phyloP scores from a whole-genome alignment of 1,284 basidiomycete genomes.

The Melampsora abietis-canadensis region DNA sequence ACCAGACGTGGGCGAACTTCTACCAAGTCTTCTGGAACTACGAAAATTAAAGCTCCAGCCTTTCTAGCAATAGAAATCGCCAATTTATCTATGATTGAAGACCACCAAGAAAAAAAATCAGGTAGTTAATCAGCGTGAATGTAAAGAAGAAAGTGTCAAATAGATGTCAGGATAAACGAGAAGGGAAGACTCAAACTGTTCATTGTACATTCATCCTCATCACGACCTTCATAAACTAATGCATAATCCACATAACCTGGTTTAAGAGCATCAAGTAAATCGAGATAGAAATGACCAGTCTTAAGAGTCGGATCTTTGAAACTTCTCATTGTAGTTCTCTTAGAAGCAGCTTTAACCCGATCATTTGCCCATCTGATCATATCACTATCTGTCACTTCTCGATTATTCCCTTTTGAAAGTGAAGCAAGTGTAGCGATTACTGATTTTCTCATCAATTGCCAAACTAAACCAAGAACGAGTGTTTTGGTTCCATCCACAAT shows the following conservation, averaged over 20 bases:
- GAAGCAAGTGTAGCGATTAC: constrained; percentile 85
- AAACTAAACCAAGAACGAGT: constrained; percentile 53
- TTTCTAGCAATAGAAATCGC: constrained; percentile 97
- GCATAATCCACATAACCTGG: constrained; percentile 93
- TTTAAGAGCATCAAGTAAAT: constrained; percentile 81
- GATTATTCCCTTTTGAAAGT: constrained; percentile 65
- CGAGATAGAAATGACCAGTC: constrained; percentile 88
- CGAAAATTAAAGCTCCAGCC: constrained; percentile 92
- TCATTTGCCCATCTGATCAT: constrained; percentile 96
- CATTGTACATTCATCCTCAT: constrained; percentile 82
- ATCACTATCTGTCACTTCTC: constrained; percentile 83
- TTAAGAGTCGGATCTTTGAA: constrained; percentile 92
- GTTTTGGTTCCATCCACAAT: constrained; percentile 54
- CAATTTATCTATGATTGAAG: constrained; percentile 66
- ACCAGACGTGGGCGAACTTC: constrained; percentile 46
- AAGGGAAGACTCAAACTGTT: constrained; percentile 57
- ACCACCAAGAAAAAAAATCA: neutral
- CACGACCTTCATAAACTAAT: constrained; percentile 67
- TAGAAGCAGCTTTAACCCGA: constrained; percentile 72
- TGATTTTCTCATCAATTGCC: constrained; percentile 62
- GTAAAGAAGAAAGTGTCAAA: neutral
- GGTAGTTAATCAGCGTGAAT: neutral
- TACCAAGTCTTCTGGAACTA: constrained; percentile 79
- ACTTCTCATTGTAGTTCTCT: constrained; percentile 69
- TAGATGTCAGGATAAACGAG: neutral